Evolutionary conservation across 2,329 filamentous ascomycete genomes (phyloP), one percentile per base, ranked within the genome.

Genomic region (Graphilbum fragrans): DNA sequence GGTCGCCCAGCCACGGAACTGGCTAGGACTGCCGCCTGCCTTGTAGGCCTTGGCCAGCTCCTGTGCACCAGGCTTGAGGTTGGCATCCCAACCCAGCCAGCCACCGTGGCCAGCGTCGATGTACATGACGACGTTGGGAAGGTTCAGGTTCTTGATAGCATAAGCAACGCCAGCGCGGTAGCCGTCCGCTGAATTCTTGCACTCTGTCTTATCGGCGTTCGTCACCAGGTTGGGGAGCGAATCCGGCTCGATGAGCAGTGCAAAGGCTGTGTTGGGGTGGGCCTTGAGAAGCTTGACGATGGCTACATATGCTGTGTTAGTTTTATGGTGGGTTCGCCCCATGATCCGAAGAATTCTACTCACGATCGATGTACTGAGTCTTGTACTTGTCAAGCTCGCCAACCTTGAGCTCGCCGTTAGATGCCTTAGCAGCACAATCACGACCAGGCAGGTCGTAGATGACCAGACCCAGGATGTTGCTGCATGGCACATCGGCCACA

Each of bases 381-480:
- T 62, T 63, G 58, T 65, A 65, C 48, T 49, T 52, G 47, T 39
- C 61, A 39, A 69, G 57, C 42, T 77, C 57, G 44, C 68, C 72
- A 43, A 77, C 70, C 18, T 63, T 59, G 36, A 74, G 68, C 56
- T 80, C 75, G 45, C 76, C 75, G 52, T 79, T 79, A 47, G 74
- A 79, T 14, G 75, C 74, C 50, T 72, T 62, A 38, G 76, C 76
- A 14, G 75, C 69, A 52, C 76, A 80, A 53, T 80, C 76, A 54
- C 75, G 70, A 50, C 77, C 74, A 35, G 76, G 76, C 12, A 80
- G 59, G 53, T 80, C 70, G 56, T 80, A 80, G 41, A 80, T 70
- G 41, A 80, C 75, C 41, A 79, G 52, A 43, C 60, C 61, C 39
- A 63, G 53, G 50, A 64, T 62, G 47, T 63, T 40, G 38, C 53